Base-by-base conservation (phyloP, 2,329 filamentous ascomycete genomes). In the Pestalotiopsis sp. region DNA sequence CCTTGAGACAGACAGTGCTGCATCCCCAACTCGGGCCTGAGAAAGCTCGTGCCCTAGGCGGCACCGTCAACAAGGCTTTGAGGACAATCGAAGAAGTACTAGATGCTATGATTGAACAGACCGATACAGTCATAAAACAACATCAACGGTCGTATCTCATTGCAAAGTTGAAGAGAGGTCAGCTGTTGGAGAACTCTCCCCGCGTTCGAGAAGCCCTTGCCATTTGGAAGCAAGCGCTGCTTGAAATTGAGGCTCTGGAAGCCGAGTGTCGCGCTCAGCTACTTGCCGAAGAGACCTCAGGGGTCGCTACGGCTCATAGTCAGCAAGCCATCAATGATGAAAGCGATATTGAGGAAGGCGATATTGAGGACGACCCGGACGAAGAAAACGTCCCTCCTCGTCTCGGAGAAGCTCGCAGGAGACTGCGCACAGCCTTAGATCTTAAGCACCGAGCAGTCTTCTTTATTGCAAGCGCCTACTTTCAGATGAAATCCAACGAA, bases 81-180 rank as follows among this genome's bases (percentile, higher is more conserved):
- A 87, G 93, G 13, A 97, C 95, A 0, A 91, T 97, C 1, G 88
- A 91, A 20, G 93, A 98, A 78, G 95, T 98, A 1, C 83, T 99
- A 12, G 91, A 94, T 71, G 90, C 91, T 4, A 98, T 99, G 95
- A 91, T 98, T 68, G 94, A 97, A 67, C 91, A 95, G 75, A 94
- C 92, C 58, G 92, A 95, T 68, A 83, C 83, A 5, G 77, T 81
- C 1, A 87, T 95, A 68, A 88, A 91, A 65, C 80, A 86, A 0
- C 91, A 95, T 68, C 91, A 96, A 75, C 88, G 94, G 65, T 82
- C 85, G 2, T 84, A 91, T 62, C 83, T 97, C 6, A 77, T 88
- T 2, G 85, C 85, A 41, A 89, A 88, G 70, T 82, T 97, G 59
- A 87, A 86, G 17, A 86, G 89, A 67, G 95, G 93, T 0, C 95